Evolutionary conservation across 106 monocot species (phyloP).

Genomic region (Acorus gramineus): DNA sequence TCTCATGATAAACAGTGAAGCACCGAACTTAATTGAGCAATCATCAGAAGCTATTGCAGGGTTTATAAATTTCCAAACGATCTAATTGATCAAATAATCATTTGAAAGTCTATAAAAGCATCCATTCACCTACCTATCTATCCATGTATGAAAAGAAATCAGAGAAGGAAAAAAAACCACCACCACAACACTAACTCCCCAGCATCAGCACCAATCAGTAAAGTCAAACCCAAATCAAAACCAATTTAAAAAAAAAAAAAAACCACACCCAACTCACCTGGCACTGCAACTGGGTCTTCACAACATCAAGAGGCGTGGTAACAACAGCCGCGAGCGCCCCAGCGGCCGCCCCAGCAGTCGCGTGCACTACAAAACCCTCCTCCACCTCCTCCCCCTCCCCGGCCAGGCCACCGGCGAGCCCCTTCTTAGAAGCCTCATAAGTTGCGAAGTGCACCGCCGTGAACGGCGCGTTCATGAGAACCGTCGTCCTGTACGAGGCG

Average conservation of each 20-base stretch:
- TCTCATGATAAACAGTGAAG: too few species aligned
- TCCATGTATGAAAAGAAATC: too few species aligned
- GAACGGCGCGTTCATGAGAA: slow-evolving; percentile 93
- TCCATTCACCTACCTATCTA: too few species aligned
- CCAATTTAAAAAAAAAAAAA: neutral
- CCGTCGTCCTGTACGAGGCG: slow-evolving; percentile 76
- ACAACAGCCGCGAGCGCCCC: slow-evolving; percentile 74
- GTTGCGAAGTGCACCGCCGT: slow-evolving; percentile 92
- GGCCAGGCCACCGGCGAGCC: slow-evolving; percentile 33
- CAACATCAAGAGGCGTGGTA: slow-evolving; percentile 90
- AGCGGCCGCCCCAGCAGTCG: slow-evolving; percentile 77
- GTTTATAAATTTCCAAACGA: too few species aligned
- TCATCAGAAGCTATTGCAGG: too few species aligned
- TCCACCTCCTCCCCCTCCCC: slow-evolving; percentile 34
- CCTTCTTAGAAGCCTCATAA: slow-evolving; percentile 84
- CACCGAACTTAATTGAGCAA: too few species aligned
- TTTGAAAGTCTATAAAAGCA: too few species aligned
- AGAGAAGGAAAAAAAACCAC: too few species aligned
- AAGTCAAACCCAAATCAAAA: too few species aligned
- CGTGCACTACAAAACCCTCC: slow-evolving; percentile 59
- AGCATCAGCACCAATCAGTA: too few species aligned
- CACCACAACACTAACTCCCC: too few species aligned
- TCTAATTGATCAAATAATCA: too few species aligned
- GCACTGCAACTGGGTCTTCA: slow-evolving; percentile 91
- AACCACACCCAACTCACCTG: slow-evolving; percentile 35